Evolutionary conservation across 148 eudicot species (phyloP), one percentile per base, ranked within the genome.

Genomic region (Silene conica): DNA sequence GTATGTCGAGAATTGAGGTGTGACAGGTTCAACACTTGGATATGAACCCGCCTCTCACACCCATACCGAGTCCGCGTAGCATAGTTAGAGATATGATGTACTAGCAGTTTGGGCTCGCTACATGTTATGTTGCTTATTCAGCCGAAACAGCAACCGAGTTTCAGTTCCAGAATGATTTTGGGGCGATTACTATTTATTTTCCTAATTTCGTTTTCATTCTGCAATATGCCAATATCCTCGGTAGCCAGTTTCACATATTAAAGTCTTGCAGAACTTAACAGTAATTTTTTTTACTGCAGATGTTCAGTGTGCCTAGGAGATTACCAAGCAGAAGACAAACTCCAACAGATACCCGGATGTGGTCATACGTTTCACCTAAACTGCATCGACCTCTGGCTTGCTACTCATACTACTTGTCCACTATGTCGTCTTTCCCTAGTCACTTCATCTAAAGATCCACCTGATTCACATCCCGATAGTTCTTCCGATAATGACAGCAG

Each of bases 291-390:
- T 38, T 26, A 2, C 18, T 31, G 56, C 76, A 78, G 80, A 66
- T 78, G 80, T 58, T 72, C 80, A 26, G 76, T 78, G 52, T 78
- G 80, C 76, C 52, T 78, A 65, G 80, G 76, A 61, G 80, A 78
- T 15, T 78, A 78, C 65, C 80, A 72, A 78, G 80, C 76, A 6
- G 80, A 78, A 66, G 80, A 78, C 58, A 57, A 23, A 65, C 80
- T 78, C 67, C 80, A 78, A 45, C 80, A 73, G 41, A 78, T 78
- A 57, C 80, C 80, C 65, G 75, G 67, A 38, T 78, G 80, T 65
- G 67, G 76, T 57, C 80, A 78, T 66, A 72, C 76, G 14, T 78
- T 78, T 78, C 80, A 78, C 62, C 76, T 55, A 56, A 57, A 20
- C 67, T 78, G 80, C 67, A 78, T 78, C 5, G 80, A 78, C 72